A percentile compares a stretch with the other conserved stretches of the same genome.
These are phyloP conservation scores for Otatea glauca DNA, from an alignment of 176 grass and related monocot genomes.

Conservation along the genomic window DNA sequence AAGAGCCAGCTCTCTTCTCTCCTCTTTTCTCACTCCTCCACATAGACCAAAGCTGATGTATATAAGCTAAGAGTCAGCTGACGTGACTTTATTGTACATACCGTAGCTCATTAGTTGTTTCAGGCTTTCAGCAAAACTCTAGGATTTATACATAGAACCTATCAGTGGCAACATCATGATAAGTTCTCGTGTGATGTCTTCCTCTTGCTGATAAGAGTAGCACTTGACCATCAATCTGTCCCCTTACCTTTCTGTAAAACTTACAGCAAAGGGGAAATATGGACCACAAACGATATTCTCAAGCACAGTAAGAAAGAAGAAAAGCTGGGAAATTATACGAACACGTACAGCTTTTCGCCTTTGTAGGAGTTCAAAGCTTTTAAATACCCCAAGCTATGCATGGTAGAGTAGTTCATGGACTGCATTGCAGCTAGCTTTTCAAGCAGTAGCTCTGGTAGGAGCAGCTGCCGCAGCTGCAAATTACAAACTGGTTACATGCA, in stretches of 20 bases:
- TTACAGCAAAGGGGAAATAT: not conserved
- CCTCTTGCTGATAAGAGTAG: slow-evolving; percentile 26
- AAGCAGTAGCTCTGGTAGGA: not conserved
- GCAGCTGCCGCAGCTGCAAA: not conserved
- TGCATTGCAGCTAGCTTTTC: slow-evolving; percentile 6
- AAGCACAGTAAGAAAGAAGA: slow-evolving; percentile 1
- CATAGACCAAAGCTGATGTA: too few relatives aligned
- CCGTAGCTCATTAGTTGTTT: not conserved
- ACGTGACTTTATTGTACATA: too few relatives aligned
- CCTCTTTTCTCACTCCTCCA: too few relatives aligned
- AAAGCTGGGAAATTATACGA: slow-evolving; percentile 43
- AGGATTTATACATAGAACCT: not conserved
- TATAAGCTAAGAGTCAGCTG: too few relatives aligned
- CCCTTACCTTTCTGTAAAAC: slow-evolving; percentile 33
- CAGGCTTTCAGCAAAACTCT: not conserved
- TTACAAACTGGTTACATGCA: slow-evolving; percentile 39
- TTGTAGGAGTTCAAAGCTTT: slow-evolving; percentile 53
- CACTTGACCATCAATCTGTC: slow-evolving; percentile 40
- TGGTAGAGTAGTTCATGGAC: slow-evolving; percentile 28
- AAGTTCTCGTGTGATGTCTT: slow-evolving; percentile 37
- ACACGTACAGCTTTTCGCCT: slow-evolving; percentile 39
- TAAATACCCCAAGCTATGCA: slow-evolving; percentile 37
- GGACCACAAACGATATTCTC: slow-evolving; percentile 50
- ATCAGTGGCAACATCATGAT: slow-evolving; percentile 46
- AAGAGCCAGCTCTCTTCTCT: too few relatives aligned